Percentiles rank a stretch among this genome's conserved stretches.
Conservation (phyloP, 73 alveolate species). For the Uronychia binucleata region DNA sequence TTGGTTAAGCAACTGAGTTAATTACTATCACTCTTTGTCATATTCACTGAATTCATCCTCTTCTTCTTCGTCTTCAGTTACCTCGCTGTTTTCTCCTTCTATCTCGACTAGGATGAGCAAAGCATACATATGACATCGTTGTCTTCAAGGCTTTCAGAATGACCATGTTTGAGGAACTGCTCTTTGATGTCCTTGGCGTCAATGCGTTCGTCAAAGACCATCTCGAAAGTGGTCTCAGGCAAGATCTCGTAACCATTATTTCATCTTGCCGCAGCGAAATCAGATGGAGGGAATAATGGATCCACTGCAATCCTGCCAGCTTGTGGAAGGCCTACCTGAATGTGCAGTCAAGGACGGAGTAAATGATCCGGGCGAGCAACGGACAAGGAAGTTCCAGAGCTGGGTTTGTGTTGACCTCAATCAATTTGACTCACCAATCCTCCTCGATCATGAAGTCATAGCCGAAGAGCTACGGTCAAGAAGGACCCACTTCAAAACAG, state of each 20-base stretch:
- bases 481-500: constrained; percentile 52
- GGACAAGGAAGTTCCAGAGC: constrained; percentile 72
- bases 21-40: neutral
- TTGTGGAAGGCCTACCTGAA: constrained; percentile 24
- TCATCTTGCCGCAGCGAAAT: constrained; percentile 3
- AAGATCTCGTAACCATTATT: neutral
- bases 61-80: neutral
- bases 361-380: constrained; percentile 59
- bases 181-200: constrained; percentile 15
- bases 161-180: neutral
- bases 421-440: constrained; percentile 54
- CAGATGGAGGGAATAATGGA: constrained; percentile 61
- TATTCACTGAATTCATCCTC: neutral
- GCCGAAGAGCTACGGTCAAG: constrained; percentile 57
- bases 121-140: neutral
- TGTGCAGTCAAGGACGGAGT: constrained; percentile 67
- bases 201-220: constrained; percentile 35
- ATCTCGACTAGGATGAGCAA: neutral
- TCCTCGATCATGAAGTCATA: constrained; percentile 77
- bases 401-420: constrained; percentile 77
- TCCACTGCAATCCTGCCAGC: constrained; percentile 65
- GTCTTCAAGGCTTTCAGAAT: neutral
- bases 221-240: constrained; percentile 28
- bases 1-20: too few relatives aligned
- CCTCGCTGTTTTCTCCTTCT: neutral